Conservation (phyloP, 208 protist species). For the Spongospora subterranea region DNA sequence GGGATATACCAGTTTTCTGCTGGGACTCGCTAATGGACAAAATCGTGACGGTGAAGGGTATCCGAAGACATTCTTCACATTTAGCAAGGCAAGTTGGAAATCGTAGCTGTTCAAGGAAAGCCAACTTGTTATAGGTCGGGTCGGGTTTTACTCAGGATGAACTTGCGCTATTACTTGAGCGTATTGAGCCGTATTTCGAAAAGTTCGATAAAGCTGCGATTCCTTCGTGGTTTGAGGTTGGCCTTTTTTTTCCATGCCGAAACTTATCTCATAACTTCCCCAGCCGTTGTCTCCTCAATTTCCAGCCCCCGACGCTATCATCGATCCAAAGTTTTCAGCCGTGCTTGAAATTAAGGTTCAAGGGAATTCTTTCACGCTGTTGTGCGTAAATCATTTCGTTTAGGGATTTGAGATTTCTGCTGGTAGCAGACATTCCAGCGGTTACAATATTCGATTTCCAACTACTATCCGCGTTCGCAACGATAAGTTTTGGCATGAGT, state of each 20-base stretch:
- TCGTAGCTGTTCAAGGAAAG: not conserved
- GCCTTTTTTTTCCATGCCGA: not conserved
- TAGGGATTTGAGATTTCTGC: constrained; percentile 12
- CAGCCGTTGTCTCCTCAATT: not conserved
- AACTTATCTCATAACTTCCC: not conserved
- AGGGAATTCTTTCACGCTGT: not conserved
- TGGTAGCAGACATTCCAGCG: not conserved
- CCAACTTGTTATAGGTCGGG: not conserved
- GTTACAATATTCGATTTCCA: constrained; percentile 43
- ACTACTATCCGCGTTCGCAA: not conserved
- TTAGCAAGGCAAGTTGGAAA: not conserved
- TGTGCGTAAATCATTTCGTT: not conserved
- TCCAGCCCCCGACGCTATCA: not conserved
- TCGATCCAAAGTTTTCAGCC: not conserved
- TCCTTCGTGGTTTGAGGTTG: constrained; percentile 29
- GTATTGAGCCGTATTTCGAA: not conserved
- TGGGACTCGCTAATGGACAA: not conserved
- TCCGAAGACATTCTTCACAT: constrained; percentile 56
- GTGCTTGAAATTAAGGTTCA: constrained; percentile 22
- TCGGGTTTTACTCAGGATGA: constrained; percentile 8
- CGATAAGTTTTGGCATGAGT: constrained; percentile 8
- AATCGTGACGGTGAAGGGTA: constrained; percentile 7
- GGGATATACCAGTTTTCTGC: not conserved
- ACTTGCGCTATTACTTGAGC: not conserved
- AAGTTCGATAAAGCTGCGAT: not conserved